Base-by-base conservation (phyloP, 2,329 filamentous ascomycete genomes). In the Scytalidium sp. region DNA sequence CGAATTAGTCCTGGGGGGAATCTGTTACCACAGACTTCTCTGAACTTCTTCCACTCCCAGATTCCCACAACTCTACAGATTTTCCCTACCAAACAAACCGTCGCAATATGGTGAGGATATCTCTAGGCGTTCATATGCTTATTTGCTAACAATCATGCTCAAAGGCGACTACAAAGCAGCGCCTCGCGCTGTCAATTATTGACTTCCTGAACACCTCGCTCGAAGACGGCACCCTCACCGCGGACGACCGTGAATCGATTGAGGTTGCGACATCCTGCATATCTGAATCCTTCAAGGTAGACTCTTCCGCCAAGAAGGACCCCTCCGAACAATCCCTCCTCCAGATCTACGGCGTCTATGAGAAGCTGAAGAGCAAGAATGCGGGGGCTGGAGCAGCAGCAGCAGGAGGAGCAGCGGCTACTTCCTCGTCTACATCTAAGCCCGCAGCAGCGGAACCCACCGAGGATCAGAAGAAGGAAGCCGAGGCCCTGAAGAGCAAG, bases 251-350 rank as follows among this genome's bases (percentile, higher is more conserved):
- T 60, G 94, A 99, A 66, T 93, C 87, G 56, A 88, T 99, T 68
- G 94, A 99, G 67, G 87, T 99, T 46, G 94, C 94, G 58, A 81
- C 88, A 67, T 92, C 92, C 74, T 97, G 93, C 75, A 97, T 99
- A 70, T 83, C 87, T 60, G 93, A 97, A 69, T 87, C 88, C 60
- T 99, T 97, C 83, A 90, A 95, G 71, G 88, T 99, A 64, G 91
- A 97, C 72, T 82, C 90, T n/a, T 74, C 79, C 55, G 85, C 96
- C 71, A 77, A 83, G 63, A 75, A 88, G 59, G 90, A 92, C 59
- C 77, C 96, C 58, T 92, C 91, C 64, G 81, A 85, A 57, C 91
- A 97, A 75, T 92, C 86, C 67, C 85, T 99, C 54, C 79, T 91
- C 54, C 85, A 87, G 70, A 95, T 99, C 74, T 99, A 95, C 79